Base-by-base conservation (phyloP, 1,284 basidiomycete species). In the Phellopilus nigrolimitatus region DNA sequence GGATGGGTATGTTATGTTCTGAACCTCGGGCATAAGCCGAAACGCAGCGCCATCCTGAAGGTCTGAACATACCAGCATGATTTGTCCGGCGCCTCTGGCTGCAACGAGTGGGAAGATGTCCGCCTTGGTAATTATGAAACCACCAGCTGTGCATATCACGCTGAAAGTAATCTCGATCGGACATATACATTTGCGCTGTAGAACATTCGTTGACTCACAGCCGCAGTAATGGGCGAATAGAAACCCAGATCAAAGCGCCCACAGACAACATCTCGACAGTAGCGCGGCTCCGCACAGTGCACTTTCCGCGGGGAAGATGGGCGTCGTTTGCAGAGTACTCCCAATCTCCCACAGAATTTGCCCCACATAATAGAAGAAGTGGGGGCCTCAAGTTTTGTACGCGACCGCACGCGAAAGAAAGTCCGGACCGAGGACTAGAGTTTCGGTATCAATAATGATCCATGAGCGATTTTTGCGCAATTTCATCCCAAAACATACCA, bases 1-100 rank as follows among this genome's bases (percentile, higher is more conserved):
- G 52, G 76, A 77, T 2, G 89, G 89, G 1, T 86, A 61, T 0
- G 78, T 71, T 52, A 91, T 73, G 59, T 88, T 89, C 74, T 84
- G 48, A n/a, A 19, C 15, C 34, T 6, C 15, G n/a, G 6, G 25
- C n/a, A 40, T 30, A 19, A 24, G 15, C 5, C 34, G 15, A 36
- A 15, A 7, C 6, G 6, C 28, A 6, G 34, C 6, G 17, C 38
- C 36, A 28, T 37, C 7, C 28, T 41, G 12, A 31, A 30, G 42
- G 19, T 34, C n/a, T 6, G 7, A 44, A 57, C 69, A 51, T 52
- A 78, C 78, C 28, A 87, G 65, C 21, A 80, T 61, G 5, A 86
- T 67, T 57, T 85, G 81, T 0, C 80, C 81, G 1, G 73, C 71
- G 6, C 80, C 79, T 49, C 75, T 65, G 13, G 82, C 76, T 10